These are phyloP conservation scores for Purshia tridentata DNA, from an alignment of 306 rosid genomes.

Conservation along the genomic window DNA sequence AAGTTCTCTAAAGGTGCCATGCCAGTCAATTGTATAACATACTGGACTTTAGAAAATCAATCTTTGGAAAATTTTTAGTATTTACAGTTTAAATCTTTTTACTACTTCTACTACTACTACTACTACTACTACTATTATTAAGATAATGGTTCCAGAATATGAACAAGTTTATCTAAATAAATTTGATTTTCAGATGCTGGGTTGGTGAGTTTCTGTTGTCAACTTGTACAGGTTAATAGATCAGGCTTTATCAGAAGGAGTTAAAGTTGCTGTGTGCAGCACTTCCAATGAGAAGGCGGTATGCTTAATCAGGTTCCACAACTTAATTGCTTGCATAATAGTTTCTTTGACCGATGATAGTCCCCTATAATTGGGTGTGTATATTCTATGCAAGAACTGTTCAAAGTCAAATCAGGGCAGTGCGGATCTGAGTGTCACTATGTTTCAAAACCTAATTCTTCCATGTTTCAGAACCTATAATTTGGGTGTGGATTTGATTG, in stretches of 20 bases:
- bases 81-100: neutral
- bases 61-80: neutral
- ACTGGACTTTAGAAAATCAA: neutral
- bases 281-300: conserved; percentile 99
- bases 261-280: conserved; percentile 96
- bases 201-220: conserved; percentile 22
- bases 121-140: neutral
- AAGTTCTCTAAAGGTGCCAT: neutral
- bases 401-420: too few species aligned
- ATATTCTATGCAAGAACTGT: neutral
- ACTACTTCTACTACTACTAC: too few species aligned
- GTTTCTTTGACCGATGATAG: conserved; percentile 7
- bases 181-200: neutral
- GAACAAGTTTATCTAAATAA: neutral
- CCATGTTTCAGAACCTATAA: neutral
- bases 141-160: neutral
- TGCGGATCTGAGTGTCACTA: too few species aligned
- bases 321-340: conserved; percentile 25
- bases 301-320: conserved; percentile 55
- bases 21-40: neutral
- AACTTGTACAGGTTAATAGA: conserved; percentile 71
- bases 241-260: conserved; percentile 85
- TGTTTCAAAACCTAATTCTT: conserved; percentile 16
- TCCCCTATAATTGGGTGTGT: neutral
- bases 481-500: neutral